Evolutionary conservation across 2,329 filamentous ascomycete species (phyloP), one percentile per base, ranked within the genome.

Genomic region (Cyclaneusma minus): DNA sequence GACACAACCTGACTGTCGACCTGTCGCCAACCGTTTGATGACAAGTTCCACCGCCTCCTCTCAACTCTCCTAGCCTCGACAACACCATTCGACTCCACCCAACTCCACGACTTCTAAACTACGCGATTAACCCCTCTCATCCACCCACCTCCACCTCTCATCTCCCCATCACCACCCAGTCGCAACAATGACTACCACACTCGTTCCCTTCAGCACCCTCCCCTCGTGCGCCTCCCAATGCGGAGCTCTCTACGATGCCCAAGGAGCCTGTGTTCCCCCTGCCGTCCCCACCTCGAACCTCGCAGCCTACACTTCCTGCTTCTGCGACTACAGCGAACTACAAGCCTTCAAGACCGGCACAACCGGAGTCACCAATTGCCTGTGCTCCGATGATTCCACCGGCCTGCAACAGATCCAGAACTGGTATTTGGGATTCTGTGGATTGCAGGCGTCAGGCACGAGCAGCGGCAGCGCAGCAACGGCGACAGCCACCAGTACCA

Each of bases 341-440:
- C 53, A 60, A 4, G 49, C 60, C 6, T 70, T 83, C 29, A 63
- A 65, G 16, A 53, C 56, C 7, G 63, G 59, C 17, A 58, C 63
- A 4, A 52, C 58, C 4, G 66, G 66, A 4, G 62, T 80, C 9
- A 85, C 81, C 51, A 64, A 70, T 32, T 41, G 52, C 10, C 58
- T 56, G 13, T 83, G 77, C 42, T 51, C 58, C 8, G 54, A 50
- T 6, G 47, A 56, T 3, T 39, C 60, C 0, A 47, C 49, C 24
- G 68, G 68, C 24, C 52, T 74, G 24, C 42, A 50, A 9, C 62
- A 62, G 29, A 65, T 89, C 37, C 68, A 68, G 37, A 56, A 49
- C 28, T 91, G 82, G 82, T 89, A 75, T 47, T 62, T 62, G 18
- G 58, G 55, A 32, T 71, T 75, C 37, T 89, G 82, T 48, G 46